Evolutionary conservation across 441 rosid species (phyloP).

Genomic region (Mallotus repandus): DNA sequence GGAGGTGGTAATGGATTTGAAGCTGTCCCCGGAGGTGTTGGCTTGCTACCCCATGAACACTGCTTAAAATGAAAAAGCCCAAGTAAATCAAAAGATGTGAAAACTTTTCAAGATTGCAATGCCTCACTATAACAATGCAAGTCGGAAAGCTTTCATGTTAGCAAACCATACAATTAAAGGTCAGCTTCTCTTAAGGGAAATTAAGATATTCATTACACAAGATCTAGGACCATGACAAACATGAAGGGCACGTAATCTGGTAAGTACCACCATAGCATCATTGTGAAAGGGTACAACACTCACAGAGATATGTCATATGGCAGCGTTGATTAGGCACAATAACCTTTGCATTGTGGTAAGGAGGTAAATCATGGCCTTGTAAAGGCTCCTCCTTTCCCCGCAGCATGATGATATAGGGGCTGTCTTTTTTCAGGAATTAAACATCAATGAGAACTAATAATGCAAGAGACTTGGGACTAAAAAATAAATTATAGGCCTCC

Average conservation of each 20-base stretch:
- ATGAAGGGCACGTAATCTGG: neutral
- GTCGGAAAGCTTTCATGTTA: neutral
- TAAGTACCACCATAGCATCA: neutral
- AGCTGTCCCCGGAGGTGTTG: conserved; percentile 74
- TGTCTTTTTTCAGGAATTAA: neutral
- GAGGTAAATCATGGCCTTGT: neutral
- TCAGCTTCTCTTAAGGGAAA: neutral
- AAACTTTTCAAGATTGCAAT: neutral
- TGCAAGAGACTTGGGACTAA: too few species aligned
- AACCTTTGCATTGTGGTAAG: too few species aligned
- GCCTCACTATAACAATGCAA: neutral
- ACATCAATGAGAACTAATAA: too few species aligned
- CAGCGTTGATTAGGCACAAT: neutral
- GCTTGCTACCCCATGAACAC: conserved; percentile 93
- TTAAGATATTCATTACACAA: neutral
- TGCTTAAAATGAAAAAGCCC: conserved; percentile 23
- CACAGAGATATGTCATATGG: neutral
- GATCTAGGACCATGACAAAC: neutral
- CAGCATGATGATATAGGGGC: neutral
- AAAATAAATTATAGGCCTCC: too few species aligned
- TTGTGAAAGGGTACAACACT: neutral
- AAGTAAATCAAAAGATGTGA: neutral
- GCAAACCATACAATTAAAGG: neutral
- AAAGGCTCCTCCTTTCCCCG: too few species aligned
- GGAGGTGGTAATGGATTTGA: conserved; percentile 90